Evolutionary conservation across 75 land plant genomes (phyloP), one percentile per base, ranked within the genome.

Genomic region (Selaginella tamariscina): DNA sequence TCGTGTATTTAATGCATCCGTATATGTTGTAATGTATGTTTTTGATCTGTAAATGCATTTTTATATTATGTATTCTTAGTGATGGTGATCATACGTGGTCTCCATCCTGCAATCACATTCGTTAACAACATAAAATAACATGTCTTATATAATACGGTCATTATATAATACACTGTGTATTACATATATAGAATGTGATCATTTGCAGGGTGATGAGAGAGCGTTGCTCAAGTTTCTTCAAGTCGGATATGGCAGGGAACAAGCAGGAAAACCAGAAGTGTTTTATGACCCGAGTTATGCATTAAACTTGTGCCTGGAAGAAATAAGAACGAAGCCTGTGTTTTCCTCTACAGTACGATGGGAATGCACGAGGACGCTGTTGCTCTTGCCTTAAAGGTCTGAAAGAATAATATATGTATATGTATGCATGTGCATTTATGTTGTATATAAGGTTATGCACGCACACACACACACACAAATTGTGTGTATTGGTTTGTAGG

Each of bases 351-450:
- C 67, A 90, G 98, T 76, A 89, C 87, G 96, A 89, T 93, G 95
- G 80, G 83, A 49, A 89, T 93, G 98, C 95, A 93, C 82, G 91
- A 89, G 78, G 98, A 89, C 74, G 98, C 98, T 69, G 91, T 93
- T 70, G 95, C 95, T 56, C 98, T 93, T 75, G 90, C 98, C 28
- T 72, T 93, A 18, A 83, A 85, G 96, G 98, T 89, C 15, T n/a
- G n/a, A n/a, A n/a, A n/a, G n/a, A n/a, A n/a, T n/a, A n/a, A n/a
- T n/a, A n/a, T n/a, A n/a, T n/a, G n/a, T n/a, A n/a, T n/a, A n/a
- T n/a, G n/a, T n/a, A n/a, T n/a, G n/a, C 49, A 15, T 39, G 5
- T 39, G 15, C 49, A 39, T 39, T 39, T 5, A 5, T 39, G 49
- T 39, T 39, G 5, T 39, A 39, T 15, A 5, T 5, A 15, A 39